Conservation (phyloP, 108 stramenopile species). For the Fragilariopsis cylindrus region DNA sequence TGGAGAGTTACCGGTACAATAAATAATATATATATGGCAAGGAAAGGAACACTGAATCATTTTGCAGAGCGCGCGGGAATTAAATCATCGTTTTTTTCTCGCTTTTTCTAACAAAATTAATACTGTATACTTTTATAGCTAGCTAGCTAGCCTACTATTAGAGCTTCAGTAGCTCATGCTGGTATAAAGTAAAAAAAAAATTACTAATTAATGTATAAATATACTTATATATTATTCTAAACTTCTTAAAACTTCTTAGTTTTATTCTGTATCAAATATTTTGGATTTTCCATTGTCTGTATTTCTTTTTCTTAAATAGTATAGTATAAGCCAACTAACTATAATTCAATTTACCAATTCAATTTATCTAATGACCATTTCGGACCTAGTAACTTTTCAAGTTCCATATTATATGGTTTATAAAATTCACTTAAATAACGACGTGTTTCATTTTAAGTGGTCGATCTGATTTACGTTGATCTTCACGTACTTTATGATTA, state of each 20-base stretch:
- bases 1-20: too few species aligned
- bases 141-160: too few species aligned
- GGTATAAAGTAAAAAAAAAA: too few species aligned
- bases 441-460: conserved; percentile 20
- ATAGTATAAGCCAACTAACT: not conserved
- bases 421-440: conserved; percentile 28
- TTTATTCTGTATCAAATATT: not conserved
- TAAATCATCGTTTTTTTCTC: too few species aligned
- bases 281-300: not conserved
- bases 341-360: not conserved
- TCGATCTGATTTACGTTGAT: not conserved
- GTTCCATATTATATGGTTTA: conserved; percentile 29
- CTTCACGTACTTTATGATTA: conserved; percentile 21
- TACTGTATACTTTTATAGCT: too few species aligned
- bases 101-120: too few species aligned
- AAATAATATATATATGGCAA: too few species aligned
- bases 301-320: not conserved
- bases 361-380: conserved; percentile 23
- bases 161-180: too few species aligned
- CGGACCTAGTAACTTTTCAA: conserved; percentile 26
- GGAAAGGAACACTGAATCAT: too few species aligned
- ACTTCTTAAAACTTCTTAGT: not conserved
- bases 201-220: too few species aligned
- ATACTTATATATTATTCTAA: too few species aligned
- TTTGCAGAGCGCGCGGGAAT: too few species aligned